phyloP scores from a whole-genome alignment of 2,329 filamentous ascomycete species.

The Parafenestella ontariensis region DNA sequence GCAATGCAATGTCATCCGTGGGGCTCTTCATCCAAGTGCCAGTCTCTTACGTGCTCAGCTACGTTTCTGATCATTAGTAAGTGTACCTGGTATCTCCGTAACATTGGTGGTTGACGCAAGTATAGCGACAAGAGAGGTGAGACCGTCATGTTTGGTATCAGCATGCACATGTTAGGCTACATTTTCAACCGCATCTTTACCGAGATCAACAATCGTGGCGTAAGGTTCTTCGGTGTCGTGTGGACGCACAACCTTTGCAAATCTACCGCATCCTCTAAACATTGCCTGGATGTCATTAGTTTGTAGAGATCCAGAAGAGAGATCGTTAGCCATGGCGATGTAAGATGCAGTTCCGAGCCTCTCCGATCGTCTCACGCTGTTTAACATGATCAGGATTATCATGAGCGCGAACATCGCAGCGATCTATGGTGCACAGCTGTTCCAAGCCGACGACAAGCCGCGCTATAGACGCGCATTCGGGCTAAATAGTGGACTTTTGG shows the following conservation, averaged over 20 bases:
- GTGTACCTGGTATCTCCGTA: slow-evolving; percentile 24
- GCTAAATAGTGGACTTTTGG: slow-evolving; percentile 55
- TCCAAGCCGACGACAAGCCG: slow-evolving; percentile 61
- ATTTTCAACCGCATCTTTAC: slow-evolving; percentile 63
- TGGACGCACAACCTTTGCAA: slow-evolving; percentile 64
- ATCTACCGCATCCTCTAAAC: slow-evolving; percentile 64
- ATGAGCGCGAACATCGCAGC: slow-evolving; percentile 69
- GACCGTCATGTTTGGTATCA: slow-evolving; percentile 60
- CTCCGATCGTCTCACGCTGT: not conserved
- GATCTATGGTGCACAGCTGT: slow-evolving; percentile 68
- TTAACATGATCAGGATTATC: slow-evolving; percentile 55
- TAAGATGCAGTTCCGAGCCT: slow-evolving; percentile 23
- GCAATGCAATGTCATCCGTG: slow-evolving; percentile 64
- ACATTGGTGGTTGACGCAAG: too few relatives aligned
- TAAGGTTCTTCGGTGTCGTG: slow-evolving; percentile 62
- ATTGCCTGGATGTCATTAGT: slow-evolving; percentile 67
- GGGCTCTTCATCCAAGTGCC: slow-evolving; percentile 62
- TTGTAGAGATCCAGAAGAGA: slow-evolving; percentile 64
- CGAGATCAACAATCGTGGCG: slow-evolving; percentile 41
- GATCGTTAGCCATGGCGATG: slow-evolving; percentile 67
- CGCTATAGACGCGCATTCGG: slow-evolving; percentile 61
- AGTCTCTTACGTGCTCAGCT: slow-evolving; percentile 60
- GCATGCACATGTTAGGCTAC: slow-evolving; percentile 57
- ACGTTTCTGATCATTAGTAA: slow-evolving; percentile 57
- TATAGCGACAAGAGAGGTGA: slow-evolving; percentile 56